Evolutionary conservation across 2,329 filamentous ascomycete genomes (phyloP), one percentile per base, ranked within the genome.

Genomic region (Botrytis hyacinthi): DNA sequence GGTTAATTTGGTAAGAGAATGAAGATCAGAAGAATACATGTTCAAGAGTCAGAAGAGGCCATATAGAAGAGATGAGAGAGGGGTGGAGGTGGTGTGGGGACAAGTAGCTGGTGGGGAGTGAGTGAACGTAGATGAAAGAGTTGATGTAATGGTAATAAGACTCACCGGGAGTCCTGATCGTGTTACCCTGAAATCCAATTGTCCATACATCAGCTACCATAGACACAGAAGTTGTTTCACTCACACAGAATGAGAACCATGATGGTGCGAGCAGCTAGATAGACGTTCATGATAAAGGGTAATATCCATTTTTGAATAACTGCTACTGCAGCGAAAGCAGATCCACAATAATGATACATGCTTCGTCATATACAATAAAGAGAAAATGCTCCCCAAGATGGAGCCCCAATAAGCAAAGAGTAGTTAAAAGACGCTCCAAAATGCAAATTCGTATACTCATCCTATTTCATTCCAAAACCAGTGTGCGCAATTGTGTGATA

Each of bases 11-110:
- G 42, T 57, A 16, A 6, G 1, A 22, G 35, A 2, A 0, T 0
- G 0, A 1, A 1, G 1, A 0, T 6, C 1, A 32, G 9, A n/a
- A 29, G 1, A 10, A 1, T 4, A 1, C 0, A 51, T 29, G 10
- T 9, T 18, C 26, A 54, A 4, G 0, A n/a, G 3, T n/a, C 8
- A 1, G 2, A 54, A 54, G 14, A 16, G 29, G 18, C 1, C 8
- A n/a, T 0, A 40, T 2, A 29, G 22, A n/a, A 7, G n/a, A 54
- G 16, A 10, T n/a, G 44, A 10, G 6, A 35, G 2, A 12, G 22
- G 20, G 29, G 29, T n/a, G 4, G 35, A 22, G 14, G 4, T 26
- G 32, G n/a, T 44, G 26, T n/a, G 22, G 14, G 26, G 59, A 61
- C 10, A 7, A 22, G 32, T 61, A 14, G 18, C 3, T n/a, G 59